Conservation (phyloP, 1,139 yeast species). For the Candida sp. region DNA sequence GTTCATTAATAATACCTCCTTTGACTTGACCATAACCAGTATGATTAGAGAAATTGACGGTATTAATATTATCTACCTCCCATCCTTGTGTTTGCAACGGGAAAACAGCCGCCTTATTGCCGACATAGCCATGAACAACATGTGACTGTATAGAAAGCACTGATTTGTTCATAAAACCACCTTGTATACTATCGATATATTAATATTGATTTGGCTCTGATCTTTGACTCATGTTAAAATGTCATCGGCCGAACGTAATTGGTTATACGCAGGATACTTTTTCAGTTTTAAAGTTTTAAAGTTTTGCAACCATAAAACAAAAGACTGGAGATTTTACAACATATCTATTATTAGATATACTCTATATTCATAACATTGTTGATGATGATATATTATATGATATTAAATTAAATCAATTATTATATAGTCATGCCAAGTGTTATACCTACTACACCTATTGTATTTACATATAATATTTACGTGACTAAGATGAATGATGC, state of each 20-base stretch:
- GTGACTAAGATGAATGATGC: too few species aligned
- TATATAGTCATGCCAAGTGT: too few species aligned
- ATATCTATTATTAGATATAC: too few species aligned
- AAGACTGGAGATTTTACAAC: too few species aligned
- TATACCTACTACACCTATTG: too few species aligned
- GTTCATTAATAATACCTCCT: constrained; percentile 1
- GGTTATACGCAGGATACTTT: not conserved
- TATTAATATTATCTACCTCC: constrained; percentile 42
- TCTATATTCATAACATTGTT: too few species aligned
- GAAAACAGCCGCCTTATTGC: constrained; percentile 39
- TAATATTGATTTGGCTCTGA: not conserved
- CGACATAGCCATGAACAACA: constrained; percentile 48
- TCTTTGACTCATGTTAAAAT: not conserved
- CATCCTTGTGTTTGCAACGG: constrained; percentile 43
- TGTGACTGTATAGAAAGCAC: constrained; percentile 42
- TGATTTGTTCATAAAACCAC: constrained; percentile 1
- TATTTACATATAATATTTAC: too few species aligned
- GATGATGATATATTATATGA: too few species aligned
- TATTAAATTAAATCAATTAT: too few species aligned
- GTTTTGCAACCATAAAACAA: too few species aligned
- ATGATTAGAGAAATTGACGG: constrained; percentile 42
- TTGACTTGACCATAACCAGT: constrained; percentile 39
- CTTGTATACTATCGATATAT: not conserved
- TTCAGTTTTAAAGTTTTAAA: too few species aligned
- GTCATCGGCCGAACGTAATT: not conserved